Percentiles rank a stretch among this genome's conserved stretches.
These are phyloP conservation scores for Colletotrichum sidae DNA, from an alignment of 2,329 filamentous ascomycete genomes.

Conservation along the genomic window DNA sequence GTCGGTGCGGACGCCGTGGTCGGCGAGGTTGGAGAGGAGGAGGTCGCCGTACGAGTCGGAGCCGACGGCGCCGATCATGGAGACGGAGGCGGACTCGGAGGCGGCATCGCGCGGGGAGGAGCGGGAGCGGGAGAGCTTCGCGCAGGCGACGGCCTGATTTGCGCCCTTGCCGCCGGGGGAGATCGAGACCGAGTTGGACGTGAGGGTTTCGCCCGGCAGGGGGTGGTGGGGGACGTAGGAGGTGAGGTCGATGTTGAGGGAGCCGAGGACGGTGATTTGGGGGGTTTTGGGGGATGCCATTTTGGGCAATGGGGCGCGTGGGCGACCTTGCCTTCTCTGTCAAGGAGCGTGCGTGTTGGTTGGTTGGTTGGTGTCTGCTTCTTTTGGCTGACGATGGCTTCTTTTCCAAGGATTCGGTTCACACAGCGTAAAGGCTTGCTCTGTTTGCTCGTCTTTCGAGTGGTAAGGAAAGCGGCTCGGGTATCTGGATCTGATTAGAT, in stretches of 20 bases:
- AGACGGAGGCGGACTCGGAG: slow-evolving; percentile 58
- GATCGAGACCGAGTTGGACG: slow-evolving; percentile 79
- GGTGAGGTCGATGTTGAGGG: slow-evolving; percentile 94
- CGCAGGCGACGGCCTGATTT: slow-evolving; percentile 93
- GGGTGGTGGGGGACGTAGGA: slow-evolving; percentile 89
- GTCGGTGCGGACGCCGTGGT: slow-evolving; percentile 71
- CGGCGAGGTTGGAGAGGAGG: slow-evolving; percentile 68
- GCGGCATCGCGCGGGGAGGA: slow-evolving; percentile 41
- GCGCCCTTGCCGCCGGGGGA: slow-evolving; percentile 94
- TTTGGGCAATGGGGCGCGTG: slow-evolving; percentile 2
- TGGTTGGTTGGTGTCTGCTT: too few species aligned
- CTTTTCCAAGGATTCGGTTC: neutral
- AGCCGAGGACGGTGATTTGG: slow-evolving; percentile 86
- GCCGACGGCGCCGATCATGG: slow-evolving; percentile 82
- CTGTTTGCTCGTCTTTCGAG: slow-evolving; percentile 1
- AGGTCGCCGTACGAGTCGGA: slow-evolving; percentile 73
- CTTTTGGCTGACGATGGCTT: neutral
- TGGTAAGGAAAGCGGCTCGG: slow-evolving; percentile 19
- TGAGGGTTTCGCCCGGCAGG: slow-evolving; percentile 86
- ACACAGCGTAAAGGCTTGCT: neutral
- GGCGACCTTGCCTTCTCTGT: neutral
- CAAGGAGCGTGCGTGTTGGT: neutral
- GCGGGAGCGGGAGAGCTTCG: slow-evolving; percentile 76
- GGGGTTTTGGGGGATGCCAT: slow-evolving; percentile 43
- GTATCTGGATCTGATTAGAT: neutral